phyloP scores from a whole-genome alignment of 2,329 filamentous ascomycete genomes.

The Fusarium luffae region DNA sequence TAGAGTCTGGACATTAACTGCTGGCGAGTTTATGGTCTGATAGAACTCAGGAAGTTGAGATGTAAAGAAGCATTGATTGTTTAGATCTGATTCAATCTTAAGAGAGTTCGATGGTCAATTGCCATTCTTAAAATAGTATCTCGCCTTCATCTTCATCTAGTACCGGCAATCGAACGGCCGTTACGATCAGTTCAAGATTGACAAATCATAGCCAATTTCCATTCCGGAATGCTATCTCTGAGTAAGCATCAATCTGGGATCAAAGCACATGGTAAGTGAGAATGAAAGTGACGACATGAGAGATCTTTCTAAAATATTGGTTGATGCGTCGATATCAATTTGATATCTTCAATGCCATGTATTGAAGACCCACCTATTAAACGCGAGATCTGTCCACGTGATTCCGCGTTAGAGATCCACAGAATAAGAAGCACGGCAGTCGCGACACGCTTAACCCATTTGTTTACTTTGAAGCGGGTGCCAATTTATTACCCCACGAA shows the following conservation, averaged over 20 bases:
- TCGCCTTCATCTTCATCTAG: background rate
- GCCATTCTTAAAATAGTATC: background rate
- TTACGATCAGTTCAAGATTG: background rate
- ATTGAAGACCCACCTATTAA: background rate
- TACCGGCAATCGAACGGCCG: background rate
- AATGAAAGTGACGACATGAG: background rate
- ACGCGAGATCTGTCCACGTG: conserved; percentile 31
- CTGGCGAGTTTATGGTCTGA: background rate
- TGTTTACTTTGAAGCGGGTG: conserved; percentile 44
- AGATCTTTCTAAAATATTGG: background rate
- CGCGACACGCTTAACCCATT: conserved; percentile 38
- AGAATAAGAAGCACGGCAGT: conserved; percentile 1
- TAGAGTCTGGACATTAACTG: background rate
- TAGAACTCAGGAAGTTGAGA: background rate
- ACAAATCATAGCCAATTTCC: background rate
- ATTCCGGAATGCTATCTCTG: background rate
- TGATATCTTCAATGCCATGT: background rate
- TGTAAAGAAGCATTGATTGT: background rate
- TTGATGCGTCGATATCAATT: background rate
- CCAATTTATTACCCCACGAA: conserved; percentile 38
- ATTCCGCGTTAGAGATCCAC: conserved; percentile 28
- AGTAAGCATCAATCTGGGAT: background rate
- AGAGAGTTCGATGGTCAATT: background rate
- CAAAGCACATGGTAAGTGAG: background rate
- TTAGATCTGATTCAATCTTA: background rate